Percentiles rank a stretch among this genome's conserved stretches.
These are phyloP conservation scores for Vitis amurensis DNA, from an alignment of 164 flowering plant genomes.

Conservation along the genomic window DNA sequence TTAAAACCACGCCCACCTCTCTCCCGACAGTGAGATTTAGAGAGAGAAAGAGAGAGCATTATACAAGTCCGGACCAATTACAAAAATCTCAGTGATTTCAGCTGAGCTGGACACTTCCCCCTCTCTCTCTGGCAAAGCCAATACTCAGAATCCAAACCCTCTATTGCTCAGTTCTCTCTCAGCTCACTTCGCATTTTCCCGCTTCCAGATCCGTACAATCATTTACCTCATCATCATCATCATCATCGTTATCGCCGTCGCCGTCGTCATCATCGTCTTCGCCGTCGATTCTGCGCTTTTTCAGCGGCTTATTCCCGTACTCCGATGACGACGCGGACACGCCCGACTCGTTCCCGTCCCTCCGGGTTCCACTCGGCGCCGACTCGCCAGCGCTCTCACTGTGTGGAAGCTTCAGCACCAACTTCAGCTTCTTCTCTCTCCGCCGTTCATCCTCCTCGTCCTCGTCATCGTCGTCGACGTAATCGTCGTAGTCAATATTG, in stretches of 20 bases:
- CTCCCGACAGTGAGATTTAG: constrained; percentile 19
- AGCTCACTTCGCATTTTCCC: background rate
- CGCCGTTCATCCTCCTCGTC: constrained; percentile 33
- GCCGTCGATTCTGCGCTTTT: constrained; percentile 47
- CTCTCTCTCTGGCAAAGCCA: background rate
- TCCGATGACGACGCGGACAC: constrained; percentile 25
- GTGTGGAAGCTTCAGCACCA: constrained; percentile 45
- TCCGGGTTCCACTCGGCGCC: background rate
- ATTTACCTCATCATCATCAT: constrained; percentile 16
- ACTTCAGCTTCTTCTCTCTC: constrained; percentile 72
- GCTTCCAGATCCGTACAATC: constrained; percentile 17
- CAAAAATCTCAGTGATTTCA: constrained; percentile 22
- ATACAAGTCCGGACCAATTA: constrained; percentile 36
- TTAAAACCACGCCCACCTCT: constrained; percentile 27
- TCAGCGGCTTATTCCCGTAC: constrained; percentile 31
- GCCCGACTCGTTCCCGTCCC: constrained; percentile 5
- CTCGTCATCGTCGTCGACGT: constrained; percentile 45
- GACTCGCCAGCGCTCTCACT: constrained; percentile 11
- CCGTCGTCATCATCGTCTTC: constrained; percentile 25
- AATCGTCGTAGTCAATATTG: constrained; percentile 43
- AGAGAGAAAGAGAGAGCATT: constrained; percentile 16
- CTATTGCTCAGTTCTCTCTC: background rate
- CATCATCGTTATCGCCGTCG: constrained; percentile 24
- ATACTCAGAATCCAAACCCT: constrained; percentile 7
- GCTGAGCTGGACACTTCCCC: constrained; percentile 38